Evolutionary conservation across 2,329 filamentous ascomycete genomes (phyloP).

Genomic region (Helotiales sp.): DNA sequence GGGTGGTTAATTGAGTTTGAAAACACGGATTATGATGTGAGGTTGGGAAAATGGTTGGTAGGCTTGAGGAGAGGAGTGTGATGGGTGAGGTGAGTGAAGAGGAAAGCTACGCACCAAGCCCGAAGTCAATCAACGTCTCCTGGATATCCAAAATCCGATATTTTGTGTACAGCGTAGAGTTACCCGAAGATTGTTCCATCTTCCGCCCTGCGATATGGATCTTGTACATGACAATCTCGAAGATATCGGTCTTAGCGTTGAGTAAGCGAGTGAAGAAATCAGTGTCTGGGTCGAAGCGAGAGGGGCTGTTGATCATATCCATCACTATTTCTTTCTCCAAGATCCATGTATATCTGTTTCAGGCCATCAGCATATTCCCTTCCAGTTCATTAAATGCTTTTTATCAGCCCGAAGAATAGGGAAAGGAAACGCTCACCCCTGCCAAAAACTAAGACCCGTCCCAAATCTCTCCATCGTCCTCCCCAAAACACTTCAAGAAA

Average conservation of each 20-base stretch:
- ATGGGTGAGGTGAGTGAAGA: no score
- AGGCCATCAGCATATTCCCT: no score
- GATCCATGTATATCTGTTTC: neutral
- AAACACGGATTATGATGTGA: neutral
- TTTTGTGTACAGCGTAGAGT: neutral
- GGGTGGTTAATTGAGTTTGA: neutral
- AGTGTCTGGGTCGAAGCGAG: neutral
- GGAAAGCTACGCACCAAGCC: neutral
- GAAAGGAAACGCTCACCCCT: neutral
- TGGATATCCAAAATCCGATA: neutral
- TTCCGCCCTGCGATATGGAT: conserved; percentile 7
- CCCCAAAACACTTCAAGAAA: neutral
- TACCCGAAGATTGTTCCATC: neutral
- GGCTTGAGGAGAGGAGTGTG: no score
- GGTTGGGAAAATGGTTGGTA: neutral
- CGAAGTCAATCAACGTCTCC: neutral
- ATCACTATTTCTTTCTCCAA: neutral
- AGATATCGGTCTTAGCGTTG: neutral
- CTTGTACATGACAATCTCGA: conserved; percentile 8
- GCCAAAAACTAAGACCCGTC: neutral
- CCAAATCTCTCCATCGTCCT: conserved; percentile 10
- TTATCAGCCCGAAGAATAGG: no score
- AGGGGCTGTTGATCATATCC: conserved; percentile 1
- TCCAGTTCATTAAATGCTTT: no score
- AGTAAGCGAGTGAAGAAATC: conserved; percentile 11